These are phyloP conservation scores for Hymenochaete sp. DNA, from an alignment of 1,284 basidiomycete species.

Conservation along the genomic window DNA sequence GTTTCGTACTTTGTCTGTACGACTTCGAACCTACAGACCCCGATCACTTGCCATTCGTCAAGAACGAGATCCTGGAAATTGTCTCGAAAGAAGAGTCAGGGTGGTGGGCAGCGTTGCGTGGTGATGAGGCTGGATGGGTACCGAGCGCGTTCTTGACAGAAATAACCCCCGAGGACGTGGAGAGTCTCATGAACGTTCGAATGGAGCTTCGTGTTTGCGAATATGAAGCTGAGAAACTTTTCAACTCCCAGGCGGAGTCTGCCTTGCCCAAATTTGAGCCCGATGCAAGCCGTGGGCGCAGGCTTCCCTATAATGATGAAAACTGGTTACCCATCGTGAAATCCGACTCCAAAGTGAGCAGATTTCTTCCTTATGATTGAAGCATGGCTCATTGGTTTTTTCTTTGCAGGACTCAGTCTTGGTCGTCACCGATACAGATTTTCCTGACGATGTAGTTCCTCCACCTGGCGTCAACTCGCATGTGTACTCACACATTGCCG, in stretches of 20 bases:
- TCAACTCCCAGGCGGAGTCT: conserved; percentile 12
- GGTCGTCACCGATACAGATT: conserved; percentile 13
- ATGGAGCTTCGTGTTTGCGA: conserved; percentile 24
- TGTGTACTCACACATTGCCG: conserved; percentile 1
- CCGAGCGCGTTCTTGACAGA: conserved; percentile 48
- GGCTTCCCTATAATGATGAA: conserved; percentile 7
- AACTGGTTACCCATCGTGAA: conserved; percentile 14
- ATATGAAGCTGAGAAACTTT: conserved; percentile 19
- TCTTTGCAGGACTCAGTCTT: conserved; percentile 4
- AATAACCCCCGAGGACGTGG: conserved; percentile 37
- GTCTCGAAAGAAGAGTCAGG: conserved; percentile 62
- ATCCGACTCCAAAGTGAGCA: conserved; percentile 7
- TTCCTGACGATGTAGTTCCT: conserved; percentile 14
- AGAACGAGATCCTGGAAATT: conserved; percentile 58
- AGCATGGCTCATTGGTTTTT: neutral
- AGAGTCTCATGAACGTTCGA: conserved; percentile 21
- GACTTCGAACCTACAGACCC: conserved; percentile 56
- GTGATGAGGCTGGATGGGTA: conserved; percentile 59
- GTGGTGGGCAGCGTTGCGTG: conserved; percentile 72
- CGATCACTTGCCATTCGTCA: conserved; percentile 51
- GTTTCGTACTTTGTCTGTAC: conserved; percentile 53
- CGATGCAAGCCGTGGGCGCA: neutral
- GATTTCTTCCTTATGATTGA: neutral
- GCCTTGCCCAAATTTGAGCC: too few relatives aligned
- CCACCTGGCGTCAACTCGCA: conserved; percentile 9